These are phyloP conservation scores for Spathaspora hagerdaliae DNA, from an alignment of 805 yeast species.

Conservation along the genomic window DNA sequence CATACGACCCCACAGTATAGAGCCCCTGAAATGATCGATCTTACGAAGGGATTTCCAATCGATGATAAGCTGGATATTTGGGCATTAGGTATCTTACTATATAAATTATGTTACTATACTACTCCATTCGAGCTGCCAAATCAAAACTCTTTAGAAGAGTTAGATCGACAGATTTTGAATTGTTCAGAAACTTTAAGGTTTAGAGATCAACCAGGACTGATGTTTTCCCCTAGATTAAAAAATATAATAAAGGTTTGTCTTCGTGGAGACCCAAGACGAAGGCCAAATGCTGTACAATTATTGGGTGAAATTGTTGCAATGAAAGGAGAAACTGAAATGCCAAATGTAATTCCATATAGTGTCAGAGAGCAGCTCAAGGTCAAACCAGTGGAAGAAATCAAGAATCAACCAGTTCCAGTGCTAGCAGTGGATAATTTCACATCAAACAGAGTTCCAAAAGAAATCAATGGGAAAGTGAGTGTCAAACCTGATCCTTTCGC, in stretches of 20 bases:
- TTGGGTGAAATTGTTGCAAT: constrained; percentile 64
- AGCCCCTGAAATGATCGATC: constrained; percentile 80
- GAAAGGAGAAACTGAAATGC: constrained; percentile 42
- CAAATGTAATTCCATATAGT: constrained; percentile 39
- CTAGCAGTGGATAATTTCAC: not conserved
- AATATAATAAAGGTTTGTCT: constrained; percentile 59
- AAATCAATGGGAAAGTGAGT: not conserved
- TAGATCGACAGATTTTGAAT: constrained; percentile 59
- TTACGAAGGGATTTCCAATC: constrained; percentile 62
- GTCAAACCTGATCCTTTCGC: constrained; percentile 38
- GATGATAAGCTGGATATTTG: constrained; percentile 83
- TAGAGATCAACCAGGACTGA: constrained; percentile 44
- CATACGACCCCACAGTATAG: constrained; percentile 86
- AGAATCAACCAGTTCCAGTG: not conserved
- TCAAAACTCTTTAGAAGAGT: constrained; percentile 33
- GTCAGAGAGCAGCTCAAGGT: constrained; percentile 18
- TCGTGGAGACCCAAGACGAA: constrained; percentile 60
- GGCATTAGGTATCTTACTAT: constrained; percentile 78
- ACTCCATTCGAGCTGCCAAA: constrained; percentile 68
- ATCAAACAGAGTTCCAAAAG: not conserved
- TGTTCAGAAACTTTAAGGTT: constrained; percentile 45
- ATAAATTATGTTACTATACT: constrained; percentile 75
- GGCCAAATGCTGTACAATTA: constrained; percentile 73
- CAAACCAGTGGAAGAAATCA: constrained; percentile 6
- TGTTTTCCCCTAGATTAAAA: constrained; percentile 58